A percentile compares a stretch with the other conserved stretches of the same genome.
Conservation (phyloP, 345 rosid genomes). For the Salix koriyanagi region DNA sequence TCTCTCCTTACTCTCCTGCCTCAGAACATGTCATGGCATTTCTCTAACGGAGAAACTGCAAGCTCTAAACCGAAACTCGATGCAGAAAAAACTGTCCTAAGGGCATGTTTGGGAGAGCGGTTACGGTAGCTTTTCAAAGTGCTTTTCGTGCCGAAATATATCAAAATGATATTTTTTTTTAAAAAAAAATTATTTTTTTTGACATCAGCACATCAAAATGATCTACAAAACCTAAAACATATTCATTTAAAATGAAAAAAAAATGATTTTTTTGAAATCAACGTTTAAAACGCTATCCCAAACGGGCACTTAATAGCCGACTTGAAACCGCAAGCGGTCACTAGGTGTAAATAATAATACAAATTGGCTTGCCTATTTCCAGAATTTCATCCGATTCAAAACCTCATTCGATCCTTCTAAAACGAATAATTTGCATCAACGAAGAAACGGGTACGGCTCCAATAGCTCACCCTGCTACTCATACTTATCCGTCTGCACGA, state of each 20-base stretch:
- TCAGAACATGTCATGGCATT: conserved; percentile 66
- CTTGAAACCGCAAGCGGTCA: conserved; percentile 90
- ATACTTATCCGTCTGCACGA: conserved; percentile 75
- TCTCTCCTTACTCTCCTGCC: conserved; percentile 93
- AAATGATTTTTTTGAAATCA: too few relatives aligned
- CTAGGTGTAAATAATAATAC: conserved; percentile 74
- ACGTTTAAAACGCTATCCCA: too few relatives aligned
- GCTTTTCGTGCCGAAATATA: too few relatives aligned
- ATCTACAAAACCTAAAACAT: too few relatives aligned
- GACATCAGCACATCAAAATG: too few relatives aligned
- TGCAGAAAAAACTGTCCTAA: conserved; percentile 62
- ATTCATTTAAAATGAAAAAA: too few relatives aligned
- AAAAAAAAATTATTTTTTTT: too few relatives aligned
- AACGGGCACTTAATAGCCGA: conserved; percentile 44
- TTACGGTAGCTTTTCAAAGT: too few relatives aligned
- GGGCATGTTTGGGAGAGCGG: too few relatives aligned
- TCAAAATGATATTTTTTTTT: too few relatives aligned
- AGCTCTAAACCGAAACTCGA: conserved; percentile 86
- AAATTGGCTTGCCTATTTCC: conserved; percentile 63
- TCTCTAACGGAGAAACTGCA: conserved; percentile 78
- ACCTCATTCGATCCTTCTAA: conserved; percentile 49
- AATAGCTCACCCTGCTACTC: conserved; percentile 85
- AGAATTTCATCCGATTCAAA: conserved; percentile 49
- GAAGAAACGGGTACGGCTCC: conserved; percentile 92
- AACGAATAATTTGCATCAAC: conserved; percentile 66